These are phyloP conservation scores for Coniella vitis DNA, from an alignment of 2,329 filamentous ascomycete genomes.

Conservation along the genomic window DNA sequence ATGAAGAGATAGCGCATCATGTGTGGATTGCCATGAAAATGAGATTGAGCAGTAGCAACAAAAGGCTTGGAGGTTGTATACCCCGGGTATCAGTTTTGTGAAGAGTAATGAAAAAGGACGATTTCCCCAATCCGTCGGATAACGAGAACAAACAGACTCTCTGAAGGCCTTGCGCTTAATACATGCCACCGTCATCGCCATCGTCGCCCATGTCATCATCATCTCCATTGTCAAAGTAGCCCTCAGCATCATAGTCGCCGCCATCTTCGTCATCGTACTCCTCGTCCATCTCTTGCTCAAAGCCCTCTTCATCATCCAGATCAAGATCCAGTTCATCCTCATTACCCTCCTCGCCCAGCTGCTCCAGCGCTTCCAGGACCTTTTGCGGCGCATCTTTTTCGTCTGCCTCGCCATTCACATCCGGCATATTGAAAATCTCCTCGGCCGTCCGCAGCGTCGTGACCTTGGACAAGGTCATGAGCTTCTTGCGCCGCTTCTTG, in stretches of 20 bases:
- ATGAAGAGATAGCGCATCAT: not conserved
- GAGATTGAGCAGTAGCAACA: constrained; percentile 2
- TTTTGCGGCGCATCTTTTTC: constrained; percentile 25
- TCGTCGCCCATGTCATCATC: constrained; percentile 45
- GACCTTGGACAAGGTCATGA: constrained; percentile 39
- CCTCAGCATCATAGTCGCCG: constrained; percentile 55
- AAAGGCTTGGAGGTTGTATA: constrained; percentile 11
- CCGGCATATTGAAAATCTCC: constrained; percentile 40
- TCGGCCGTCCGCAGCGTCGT: constrained; percentile 43
- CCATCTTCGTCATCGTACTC: constrained; percentile 52
- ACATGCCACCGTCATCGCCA: constrained; percentile 24
- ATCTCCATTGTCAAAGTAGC: constrained; percentile 53
- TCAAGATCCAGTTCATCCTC: constrained; percentile 29
- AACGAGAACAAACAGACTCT: not conserved
- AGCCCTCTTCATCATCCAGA: constrained; percentile 42
- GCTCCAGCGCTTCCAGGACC: constrained; percentile 38
- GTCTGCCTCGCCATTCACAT: constrained; percentile 24
- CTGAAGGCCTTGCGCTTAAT: not conserved
- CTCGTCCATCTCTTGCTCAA: constrained; percentile 34
- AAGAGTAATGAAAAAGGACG: constrained; percentile 1
- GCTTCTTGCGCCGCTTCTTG: constrained; percentile 32
- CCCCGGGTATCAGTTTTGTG: constrained; percentile 9
- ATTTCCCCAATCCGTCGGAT: not conserved
- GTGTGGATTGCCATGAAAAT: not conserved
- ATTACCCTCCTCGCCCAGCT: constrained; percentile 32